Evolutionary conservation across 257 asterid genomes (phyloP).

Genomic region (Paraleonurus japonicus): DNA sequence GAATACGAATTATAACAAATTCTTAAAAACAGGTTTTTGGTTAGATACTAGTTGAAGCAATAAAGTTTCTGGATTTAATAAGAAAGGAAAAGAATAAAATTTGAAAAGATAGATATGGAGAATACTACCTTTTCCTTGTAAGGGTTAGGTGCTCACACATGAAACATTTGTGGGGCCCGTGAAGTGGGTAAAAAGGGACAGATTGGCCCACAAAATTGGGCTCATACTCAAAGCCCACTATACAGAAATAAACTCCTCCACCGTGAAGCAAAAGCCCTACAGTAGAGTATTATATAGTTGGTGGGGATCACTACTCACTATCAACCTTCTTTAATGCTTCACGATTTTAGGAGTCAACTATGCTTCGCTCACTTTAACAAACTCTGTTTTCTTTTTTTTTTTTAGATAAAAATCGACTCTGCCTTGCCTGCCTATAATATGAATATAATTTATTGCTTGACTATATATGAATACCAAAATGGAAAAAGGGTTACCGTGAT

Average conservation of each 20-base stretch:
- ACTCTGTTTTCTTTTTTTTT: too few relatives aligned
- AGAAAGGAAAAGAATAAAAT: slow-evolving; percentile 8
- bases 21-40: background rate
- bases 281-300: slow-evolving; percentile 9
- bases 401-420: slow-evolving; percentile 9
- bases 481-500: background rate
- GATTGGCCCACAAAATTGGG: slow-evolving; percentile 19
- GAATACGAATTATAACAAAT: background rate
- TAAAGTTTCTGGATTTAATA: background rate
- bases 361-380: background rate
- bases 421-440: background rate
- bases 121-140: background rate
- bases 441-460: slow-evolving; percentile 8
- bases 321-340: slow-evolving; percentile 21
- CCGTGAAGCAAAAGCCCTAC: background rate
- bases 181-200: background rate
- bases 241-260: too few relatives aligned
- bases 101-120: background rate
- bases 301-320: slow-evolving; percentile 12
- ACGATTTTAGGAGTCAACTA: slow-evolving; percentile 21
- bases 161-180: slow-evolving; percentile 10
- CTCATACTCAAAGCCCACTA: slow-evolving; percentile 20
- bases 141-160: background rate
- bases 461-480: background rate
- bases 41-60: background rate